Base-by-base conservation (phyloP, 345 rosid species). In the Linum usitatissimum region DNA sequence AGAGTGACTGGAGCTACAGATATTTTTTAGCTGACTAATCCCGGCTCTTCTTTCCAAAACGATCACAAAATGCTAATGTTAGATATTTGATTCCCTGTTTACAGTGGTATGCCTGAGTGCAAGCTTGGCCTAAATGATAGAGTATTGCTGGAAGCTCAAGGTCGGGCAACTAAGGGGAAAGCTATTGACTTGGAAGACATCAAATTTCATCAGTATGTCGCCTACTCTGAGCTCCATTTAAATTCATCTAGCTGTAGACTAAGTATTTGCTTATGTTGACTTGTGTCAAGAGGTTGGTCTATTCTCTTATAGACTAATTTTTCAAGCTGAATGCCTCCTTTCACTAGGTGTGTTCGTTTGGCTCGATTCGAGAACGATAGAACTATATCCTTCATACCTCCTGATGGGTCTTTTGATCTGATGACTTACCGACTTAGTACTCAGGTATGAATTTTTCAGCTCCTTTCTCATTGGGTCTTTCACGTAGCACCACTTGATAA, bases 61-160 rank as follows among this genome's bases (percentile, higher is more conserved):
- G 51, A 15, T 45, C 17, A 15, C 51, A 45, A 45, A 34, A 45
- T 10, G 51, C 51, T 45, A 45, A 45, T 45, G 51, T 45, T 45
- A 0, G 5, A 15, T 15, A 28, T 49, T 15, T 14, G 23, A 36
- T 13, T 57, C 15, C 67, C 20, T 72, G 18, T 69, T 72, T 7
- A 65, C 78, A 87, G 97, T 73, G 99, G 99, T 68, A 93, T 90
- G 97, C 97, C 97, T 5, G 97, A 90, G 79, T 93, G 99, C 80
- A 93, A 93, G 75, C 87, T 93, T 72, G 97, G 99, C 56, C 81
- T 90, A 62, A 93, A 93, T 71, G 99, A 90, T 78, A 83, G 96
- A 81, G 87, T 93, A 62, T 70, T 93, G 66, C 64, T 90, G 84
- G 99, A 93, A 79, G 99, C 97, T 13, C 99, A 93, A 67, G 99